A percentile compares a stretch with the other conserved stretches of the same genome.
Conservation (phyloP, 345 rosid species). For the Lepidium sativum region DNA sequence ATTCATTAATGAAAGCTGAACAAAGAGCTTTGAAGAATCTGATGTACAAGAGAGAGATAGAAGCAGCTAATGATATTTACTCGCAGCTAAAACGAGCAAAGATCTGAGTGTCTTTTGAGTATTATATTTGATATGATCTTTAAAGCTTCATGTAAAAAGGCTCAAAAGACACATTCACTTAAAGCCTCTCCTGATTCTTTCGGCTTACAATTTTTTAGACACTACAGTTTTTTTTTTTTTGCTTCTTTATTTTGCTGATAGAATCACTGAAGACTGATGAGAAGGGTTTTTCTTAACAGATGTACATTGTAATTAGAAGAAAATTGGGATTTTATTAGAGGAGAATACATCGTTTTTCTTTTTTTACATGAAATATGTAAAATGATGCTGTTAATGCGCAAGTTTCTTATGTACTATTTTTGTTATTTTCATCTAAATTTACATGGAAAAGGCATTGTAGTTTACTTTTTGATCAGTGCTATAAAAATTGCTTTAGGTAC, state of each 20-base stretch:
- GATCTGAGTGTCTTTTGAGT: slow-evolving; percentile 21
- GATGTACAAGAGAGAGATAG: slow-evolving; percentile 33
- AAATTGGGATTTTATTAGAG: slow-evolving; percentile 1
- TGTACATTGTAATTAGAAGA: slow-evolving; percentile 12
- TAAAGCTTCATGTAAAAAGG: not conserved
- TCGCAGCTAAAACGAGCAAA: slow-evolving; percentile 26
- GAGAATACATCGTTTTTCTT: not conserved
- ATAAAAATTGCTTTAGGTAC: too few species aligned
- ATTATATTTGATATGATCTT: not conserved
- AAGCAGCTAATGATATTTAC: slow-evolving; percentile 18
- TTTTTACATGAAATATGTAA: slow-evolving; percentile 15
- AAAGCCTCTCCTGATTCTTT: slow-evolving; percentile 3
- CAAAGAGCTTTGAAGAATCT: slow-evolving; percentile 15
- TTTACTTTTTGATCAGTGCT: too few species aligned
- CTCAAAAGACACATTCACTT: not conserved
- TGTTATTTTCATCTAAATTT: too few species aligned
- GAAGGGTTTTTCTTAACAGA: not conserved
- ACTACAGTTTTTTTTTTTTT: not conserved
- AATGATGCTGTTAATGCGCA: not conserved
- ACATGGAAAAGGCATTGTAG: too few species aligned
- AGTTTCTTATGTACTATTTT: too few species aligned
- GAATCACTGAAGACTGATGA: not conserved
- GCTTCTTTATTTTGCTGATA: slow-evolving; percentile 5
- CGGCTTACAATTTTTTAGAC: slow-evolving; percentile 6
- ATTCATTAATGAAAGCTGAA: slow-evolving; percentile 36